These are phyloP conservation scores for Triangularia verruculosa DNA, from an alignment of 2,329 filamentous ascomycete species.

Conservation along the genomic window DNA sequence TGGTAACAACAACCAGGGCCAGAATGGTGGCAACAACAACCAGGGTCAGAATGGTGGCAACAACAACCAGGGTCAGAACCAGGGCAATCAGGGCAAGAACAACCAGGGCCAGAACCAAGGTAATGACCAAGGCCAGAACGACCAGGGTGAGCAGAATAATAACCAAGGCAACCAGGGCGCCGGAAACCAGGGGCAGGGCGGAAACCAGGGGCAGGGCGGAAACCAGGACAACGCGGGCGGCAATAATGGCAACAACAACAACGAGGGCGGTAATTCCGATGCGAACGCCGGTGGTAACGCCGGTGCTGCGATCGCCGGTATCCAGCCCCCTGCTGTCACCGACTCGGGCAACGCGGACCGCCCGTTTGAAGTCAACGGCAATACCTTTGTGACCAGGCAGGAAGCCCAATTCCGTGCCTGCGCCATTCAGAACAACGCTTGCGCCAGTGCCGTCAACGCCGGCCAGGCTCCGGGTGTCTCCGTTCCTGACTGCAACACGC, in stretches of 20 bases:
- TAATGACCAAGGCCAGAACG: conserved; percentile 11
- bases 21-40: conserved; percentile 2
- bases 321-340: conserved; percentile 49
- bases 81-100: conserved; percentile 11
- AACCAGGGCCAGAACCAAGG: conserved; percentile 11
- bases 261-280: background rate
- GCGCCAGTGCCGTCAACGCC: conserved; percentile 54
- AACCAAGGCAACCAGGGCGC: conserved; percentile 15
- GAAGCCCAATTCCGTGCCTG: conserved; percentile 60
- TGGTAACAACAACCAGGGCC: too few species aligned
- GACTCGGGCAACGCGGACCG: conserved; percentile 47
- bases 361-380: conserved; percentile 55
- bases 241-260: conserved; percentile 6
- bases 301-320: conserved; percentile 49
- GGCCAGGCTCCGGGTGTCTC: conserved; percentile 41
- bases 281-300: conserved; percentile 8
- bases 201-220: background rate
- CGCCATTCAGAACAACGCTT: conserved; percentile 61
- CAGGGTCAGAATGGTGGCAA: background rate
- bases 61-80: conserved; percentile 10
- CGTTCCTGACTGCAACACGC: conserved; percentile 52
- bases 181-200: conserved; percentile 1
- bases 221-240: background rate
- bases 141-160: conserved; percentile 9
- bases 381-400: conserved; percentile 54